Evolutionary conservation across 768 basidiomycete species (phyloP).

Genomic region (Leccinum variicolor): DNA sequence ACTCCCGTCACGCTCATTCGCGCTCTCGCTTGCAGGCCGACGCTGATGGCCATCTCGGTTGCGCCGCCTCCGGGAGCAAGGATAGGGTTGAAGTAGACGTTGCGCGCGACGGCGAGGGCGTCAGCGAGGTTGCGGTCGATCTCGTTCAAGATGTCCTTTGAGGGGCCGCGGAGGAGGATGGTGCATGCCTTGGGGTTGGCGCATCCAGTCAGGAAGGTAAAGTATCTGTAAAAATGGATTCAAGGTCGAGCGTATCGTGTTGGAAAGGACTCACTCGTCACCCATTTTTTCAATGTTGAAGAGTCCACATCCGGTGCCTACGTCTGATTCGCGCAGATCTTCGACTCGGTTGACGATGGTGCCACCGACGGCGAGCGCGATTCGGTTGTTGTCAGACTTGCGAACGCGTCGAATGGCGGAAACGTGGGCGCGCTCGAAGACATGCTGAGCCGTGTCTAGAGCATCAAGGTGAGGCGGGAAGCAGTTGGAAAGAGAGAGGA

Average conservation of each 20-base stretch:
- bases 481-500: not conserved
- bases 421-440: constrained; percentile 82
- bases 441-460: constrained; percentile 88
- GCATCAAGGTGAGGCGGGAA: not conserved
- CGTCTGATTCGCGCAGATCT: no score
- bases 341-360: no score
- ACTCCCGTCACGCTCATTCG: constrained; percentile 72
- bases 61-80: constrained; percentile 97
- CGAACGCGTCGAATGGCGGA: constrained; percentile 96
- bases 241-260: no score
- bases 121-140: constrained; percentile 97
- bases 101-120: constrained; percentile 95
- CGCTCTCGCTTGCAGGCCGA: constrained; percentile 79
- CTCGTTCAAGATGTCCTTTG: constrained; percentile 97
- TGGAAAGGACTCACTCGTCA: no score
- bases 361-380: constrained; percentile 66
- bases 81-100: constrained; percentile 92
- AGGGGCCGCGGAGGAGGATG: constrained; percentile 94
- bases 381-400: constrained; percentile 98
- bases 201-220: constrained; percentile 95
- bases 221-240: constrained; percentile 59
- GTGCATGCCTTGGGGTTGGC: constrained; percentile 92
- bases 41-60: constrained; percentile 96
- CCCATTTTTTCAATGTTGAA: no score
- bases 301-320: no score